These are phyloP conservation scores for Phialocephala subalpina DNA, from an alignment of 2,329 filamentous ascomycete species.

Conservation along the genomic window DNA sequence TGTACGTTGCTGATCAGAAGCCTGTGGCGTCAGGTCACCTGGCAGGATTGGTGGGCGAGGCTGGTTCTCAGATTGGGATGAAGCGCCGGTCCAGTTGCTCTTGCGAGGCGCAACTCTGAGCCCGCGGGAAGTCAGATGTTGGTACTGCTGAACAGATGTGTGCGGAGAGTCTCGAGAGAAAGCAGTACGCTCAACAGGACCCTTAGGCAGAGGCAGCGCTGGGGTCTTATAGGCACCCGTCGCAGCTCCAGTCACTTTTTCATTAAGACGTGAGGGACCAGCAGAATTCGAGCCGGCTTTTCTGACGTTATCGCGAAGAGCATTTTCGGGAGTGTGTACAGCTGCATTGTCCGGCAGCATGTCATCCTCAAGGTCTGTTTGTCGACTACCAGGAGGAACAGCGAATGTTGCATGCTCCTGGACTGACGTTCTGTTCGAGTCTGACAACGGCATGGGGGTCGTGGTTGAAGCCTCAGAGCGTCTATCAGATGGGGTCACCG, in stretches of 20 bases:
- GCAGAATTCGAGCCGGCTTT: not conserved
- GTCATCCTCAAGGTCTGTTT: not conserved
- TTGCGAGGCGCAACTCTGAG: slow-evolving; percentile 5
- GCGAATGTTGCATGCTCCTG: not conserved
- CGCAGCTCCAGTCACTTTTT: not conserved
- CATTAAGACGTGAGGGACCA: not conserved
- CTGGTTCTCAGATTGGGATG: not conserved
- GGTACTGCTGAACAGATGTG: not conserved
- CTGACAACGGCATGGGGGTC: not conserved
- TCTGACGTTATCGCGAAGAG: not conserved
- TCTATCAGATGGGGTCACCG: not conserved
- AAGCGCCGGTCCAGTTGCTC: not conserved
- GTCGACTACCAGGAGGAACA: not conserved
- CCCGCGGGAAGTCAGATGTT: no score
- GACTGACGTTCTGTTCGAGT: not conserved
- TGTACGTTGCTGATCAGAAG: not conserved
- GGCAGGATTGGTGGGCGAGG: not conserved
- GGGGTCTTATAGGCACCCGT: not conserved
- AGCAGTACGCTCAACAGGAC: not conserved
- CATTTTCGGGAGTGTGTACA: not conserved
- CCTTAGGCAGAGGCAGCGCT: not conserved
- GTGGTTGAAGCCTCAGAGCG: not conserved
- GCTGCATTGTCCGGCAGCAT: not conserved
- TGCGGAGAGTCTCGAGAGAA: not conserved
- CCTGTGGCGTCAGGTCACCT: not conserved